Conservation (phyloP, 306 rosid species). For the Dalbergia cochinchinensis region DNA sequence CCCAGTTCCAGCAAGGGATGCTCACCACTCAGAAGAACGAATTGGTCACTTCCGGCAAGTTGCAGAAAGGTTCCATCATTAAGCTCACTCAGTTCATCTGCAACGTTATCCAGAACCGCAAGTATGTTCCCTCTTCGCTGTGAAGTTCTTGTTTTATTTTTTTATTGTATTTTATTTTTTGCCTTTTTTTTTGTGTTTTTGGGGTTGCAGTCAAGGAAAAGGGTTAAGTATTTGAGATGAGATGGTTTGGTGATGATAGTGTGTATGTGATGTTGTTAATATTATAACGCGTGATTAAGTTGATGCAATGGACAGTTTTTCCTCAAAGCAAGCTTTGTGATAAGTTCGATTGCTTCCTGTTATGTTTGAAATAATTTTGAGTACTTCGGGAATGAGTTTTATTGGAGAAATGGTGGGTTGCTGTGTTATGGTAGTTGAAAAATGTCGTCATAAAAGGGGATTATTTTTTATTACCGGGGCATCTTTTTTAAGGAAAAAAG, state of each 20-base stretch:
- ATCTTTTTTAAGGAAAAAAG: neutral
- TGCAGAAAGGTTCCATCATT: conserved; percentile 76
- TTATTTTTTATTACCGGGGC: neutral
- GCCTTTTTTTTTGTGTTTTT: neutral
- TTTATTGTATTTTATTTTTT: too few relatives aligned
- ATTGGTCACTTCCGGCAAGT: conserved; percentile 56
- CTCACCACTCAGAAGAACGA: conserved; percentile 62
- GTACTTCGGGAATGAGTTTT: neutral
- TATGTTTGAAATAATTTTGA: conserved; percentile 9
- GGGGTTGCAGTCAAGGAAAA: too few relatives aligned
- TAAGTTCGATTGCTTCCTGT: neutral
- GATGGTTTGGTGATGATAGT: neutral
- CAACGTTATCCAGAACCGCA: conserved; percentile 69
- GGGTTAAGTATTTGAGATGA: neutral
- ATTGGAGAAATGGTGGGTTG: neutral
- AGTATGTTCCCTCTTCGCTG: conserved; percentile 49
- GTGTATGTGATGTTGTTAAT: too few relatives aligned
- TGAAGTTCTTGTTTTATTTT: too few relatives aligned
- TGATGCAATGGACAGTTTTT: neutral
- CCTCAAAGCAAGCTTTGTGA: neutral
- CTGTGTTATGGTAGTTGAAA: neutral
- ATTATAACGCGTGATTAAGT: neutral
- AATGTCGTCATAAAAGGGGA: neutral
- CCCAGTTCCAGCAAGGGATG: conserved; percentile 75
- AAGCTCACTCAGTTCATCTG: conserved; percentile 61